Base-by-base conservation (phyloP, 805 yeast species). In the Candida easanensis region DNA sequence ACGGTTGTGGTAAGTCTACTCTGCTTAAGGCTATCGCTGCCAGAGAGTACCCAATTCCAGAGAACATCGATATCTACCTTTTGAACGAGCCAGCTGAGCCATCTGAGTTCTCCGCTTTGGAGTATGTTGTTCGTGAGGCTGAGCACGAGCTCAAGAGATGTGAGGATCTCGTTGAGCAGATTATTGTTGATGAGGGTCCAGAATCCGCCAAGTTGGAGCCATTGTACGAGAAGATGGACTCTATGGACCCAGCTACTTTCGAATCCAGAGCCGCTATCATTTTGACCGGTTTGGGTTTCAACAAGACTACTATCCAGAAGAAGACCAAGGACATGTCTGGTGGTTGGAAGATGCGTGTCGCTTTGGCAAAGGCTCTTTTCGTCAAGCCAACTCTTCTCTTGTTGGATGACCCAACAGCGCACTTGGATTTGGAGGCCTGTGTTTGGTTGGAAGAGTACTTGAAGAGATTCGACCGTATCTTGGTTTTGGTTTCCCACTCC, bases 261-360 rank as follows among this genome's bases (percentile, higher is more conserved):
- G 99, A 93, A 75, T 73, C 93, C 35, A 82, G 99, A 70, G 99
- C 99, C 44, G 96, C 99, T 42, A 73, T 89, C 54, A 93, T 93
- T 61, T 76, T 93, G 62, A 87, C 87, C 54, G 99, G 99, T 90
- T 79, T 93, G 67, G 99, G 99, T 61, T 93, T 93, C 82, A 87
- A 86, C 70, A 62, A 84, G 44, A 69, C 70, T 54, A 91, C 98
- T 44, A 91, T 93, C 62, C 76, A 78, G 64, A 93, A 93, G 79
- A 84, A 83, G 71, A 93, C 99, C 61, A 90, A 88, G 70, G 98
- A 93, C 64, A 93, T 93, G 99, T 88, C 97, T 63, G 99, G 99
- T 80, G 99, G 99, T 66, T 93, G 99, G 99, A 89, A 89, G 76
- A 93, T 93, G 99, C 88, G 99, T 74, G 99, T 93, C 50, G 98